phyloP scores from a whole-genome alignment of 2,329 filamentous ascomycete genomes.

The Aspergillus sp. region DNA sequence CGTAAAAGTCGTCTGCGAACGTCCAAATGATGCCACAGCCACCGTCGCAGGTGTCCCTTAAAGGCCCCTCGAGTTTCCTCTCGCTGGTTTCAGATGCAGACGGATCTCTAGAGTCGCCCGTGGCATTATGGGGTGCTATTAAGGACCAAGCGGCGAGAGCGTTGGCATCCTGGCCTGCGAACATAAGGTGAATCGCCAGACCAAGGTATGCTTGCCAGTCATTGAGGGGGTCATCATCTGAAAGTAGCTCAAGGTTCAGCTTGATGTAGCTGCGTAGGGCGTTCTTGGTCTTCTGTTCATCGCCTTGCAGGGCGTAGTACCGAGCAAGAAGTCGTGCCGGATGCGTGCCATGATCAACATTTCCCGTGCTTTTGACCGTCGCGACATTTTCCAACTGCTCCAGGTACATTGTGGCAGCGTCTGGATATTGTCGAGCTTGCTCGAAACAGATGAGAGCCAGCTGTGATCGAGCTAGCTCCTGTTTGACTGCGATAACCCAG shows the following conservation, averaged over 20 bases:
- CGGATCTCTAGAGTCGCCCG: background rate
- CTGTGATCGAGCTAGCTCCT: background rate
- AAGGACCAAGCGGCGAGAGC: constrained; percentile 28
- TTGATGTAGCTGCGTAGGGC: constrained; percentile 18
- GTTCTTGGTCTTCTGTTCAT: constrained; percentile 16
- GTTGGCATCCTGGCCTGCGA: constrained; percentile 23
- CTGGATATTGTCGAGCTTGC: constrained; percentile 3
- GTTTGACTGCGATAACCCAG: background rate
- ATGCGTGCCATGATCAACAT: background rate
- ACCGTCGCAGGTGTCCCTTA: constrained; percentile 5
- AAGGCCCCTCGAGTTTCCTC: background rate
- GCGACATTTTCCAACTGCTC: constrained; percentile 6
- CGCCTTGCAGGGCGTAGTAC: constrained; percentile 15
- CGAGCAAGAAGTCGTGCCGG: constrained; percentile 5
- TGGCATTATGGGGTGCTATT: constrained; percentile 15
- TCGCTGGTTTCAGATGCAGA: background rate
- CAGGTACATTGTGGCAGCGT: background rate
- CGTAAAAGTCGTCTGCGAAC: constrained; percentile 21
- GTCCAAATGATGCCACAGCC: constrained; percentile 10
- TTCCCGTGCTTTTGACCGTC: background rate
- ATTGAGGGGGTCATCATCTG: constrained; percentile 27
- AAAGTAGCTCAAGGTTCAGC: constrained; percentile 23
- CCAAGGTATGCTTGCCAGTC: constrained; percentile 23
- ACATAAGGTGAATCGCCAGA: constrained; percentile 19
- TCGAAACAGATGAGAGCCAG: constrained; percentile 11